Base-by-base conservation (phyloP, 345 rosid species). In the Arabis hirsuta region DNA sequence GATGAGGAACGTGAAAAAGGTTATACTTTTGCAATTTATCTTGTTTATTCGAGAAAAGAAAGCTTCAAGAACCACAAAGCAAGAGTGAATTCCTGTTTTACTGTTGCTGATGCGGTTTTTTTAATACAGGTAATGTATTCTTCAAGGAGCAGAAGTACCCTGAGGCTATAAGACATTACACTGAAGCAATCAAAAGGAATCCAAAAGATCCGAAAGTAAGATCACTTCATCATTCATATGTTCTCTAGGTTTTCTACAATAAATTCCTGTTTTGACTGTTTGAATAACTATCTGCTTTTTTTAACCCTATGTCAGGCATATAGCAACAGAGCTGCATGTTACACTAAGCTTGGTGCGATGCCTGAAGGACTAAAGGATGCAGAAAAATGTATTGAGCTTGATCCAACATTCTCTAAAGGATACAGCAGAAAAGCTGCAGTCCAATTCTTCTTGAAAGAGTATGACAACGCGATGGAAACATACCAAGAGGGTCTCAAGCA, bases 1-100 rank as follows among this genome's bases (percentile, higher is more conserved):
- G 98, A 87, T 44, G 96, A 88, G 69, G 98, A 90, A 73, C 98
- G 99, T 12, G 97, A 86, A 73, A 95, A 95, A 90, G 97, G 99
- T 94, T 32, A 16, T 13, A 5, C 60, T n/a, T 39, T 45, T 34
- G 20, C 12, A 5, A 4, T 12, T 64, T 9, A 9, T 54, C 27
- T 54, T 51, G 51, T 47, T 14, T 38, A 29, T 39, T 29, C 19
- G 12, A 24, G 19, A 29, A 51, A 58, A 14, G 3, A 73, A n/a
- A 29, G 41, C 61, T 60, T 44, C 9, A 36, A 38, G 22, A 68
- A 41, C 50, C 14, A 4, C 14, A 1, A 55, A 57, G 9, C 14
- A 38, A 36, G 13, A 29, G 29, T 7, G 9, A 29, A 1, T 2
- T 55, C n/a, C 47, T n/a, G 1, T 46, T 64, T 20, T 44, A 2